Evolutionary conservation across 2,329 filamentous ascomycete genomes (phyloP).

Genomic region (Chaetomiaceae sp.): DNA sequence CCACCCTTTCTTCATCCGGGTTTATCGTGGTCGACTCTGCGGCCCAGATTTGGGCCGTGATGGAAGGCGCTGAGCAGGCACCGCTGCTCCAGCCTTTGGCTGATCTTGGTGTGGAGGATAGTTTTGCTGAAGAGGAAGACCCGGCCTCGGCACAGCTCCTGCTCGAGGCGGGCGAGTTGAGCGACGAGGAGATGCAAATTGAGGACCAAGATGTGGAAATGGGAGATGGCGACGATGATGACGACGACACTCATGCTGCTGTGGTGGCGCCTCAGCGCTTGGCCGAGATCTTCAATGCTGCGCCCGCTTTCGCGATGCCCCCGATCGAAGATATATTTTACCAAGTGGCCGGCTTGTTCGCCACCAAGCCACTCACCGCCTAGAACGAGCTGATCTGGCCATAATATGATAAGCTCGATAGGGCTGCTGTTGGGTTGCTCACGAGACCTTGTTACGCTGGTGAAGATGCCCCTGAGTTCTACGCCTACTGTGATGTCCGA

Average conservation of each 20-base stretch:
- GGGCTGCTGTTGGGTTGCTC: too few relatives aligned
- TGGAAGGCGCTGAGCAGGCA: conserved; percentile 52
- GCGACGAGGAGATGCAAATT: conserved; percentile 35
- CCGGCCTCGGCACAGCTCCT: conserved; percentile 28
- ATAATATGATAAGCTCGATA: too few relatives aligned
- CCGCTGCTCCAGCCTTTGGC: conserved; percentile 50
- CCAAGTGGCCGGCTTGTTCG: conserved; percentile 60
- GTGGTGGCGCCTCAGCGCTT: conserved; percentile 64
- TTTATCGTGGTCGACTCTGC: conserved; percentile 72
- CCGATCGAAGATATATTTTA: conserved; percentile 72
- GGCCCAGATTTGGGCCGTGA: conserved; percentile 62
- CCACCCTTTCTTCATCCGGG: conserved; percentile 58
- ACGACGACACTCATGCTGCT: conserved; percentile 43
- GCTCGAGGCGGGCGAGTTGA: conserved; percentile 37
- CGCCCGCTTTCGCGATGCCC: conserved; percentile 62
- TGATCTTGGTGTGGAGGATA: conserved; percentile 42
- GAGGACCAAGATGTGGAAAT: conserved; percentile 29
- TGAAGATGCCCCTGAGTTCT: too few relatives aligned
- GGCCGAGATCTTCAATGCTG: conserved; percentile 63
- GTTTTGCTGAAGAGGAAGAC: conserved; percentile 21
- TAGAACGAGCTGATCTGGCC: neutral
- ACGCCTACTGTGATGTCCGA: too few relatives aligned
- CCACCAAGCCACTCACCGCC: conserved; percentile 42
- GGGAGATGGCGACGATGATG: conserved; percentile 30
- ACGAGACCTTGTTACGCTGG: too few relatives aligned